These are phyloP conservation scores for Chenopodium formosanum DNA, from an alignment of 148 eudicot species.

Conservation along the genomic window DNA sequence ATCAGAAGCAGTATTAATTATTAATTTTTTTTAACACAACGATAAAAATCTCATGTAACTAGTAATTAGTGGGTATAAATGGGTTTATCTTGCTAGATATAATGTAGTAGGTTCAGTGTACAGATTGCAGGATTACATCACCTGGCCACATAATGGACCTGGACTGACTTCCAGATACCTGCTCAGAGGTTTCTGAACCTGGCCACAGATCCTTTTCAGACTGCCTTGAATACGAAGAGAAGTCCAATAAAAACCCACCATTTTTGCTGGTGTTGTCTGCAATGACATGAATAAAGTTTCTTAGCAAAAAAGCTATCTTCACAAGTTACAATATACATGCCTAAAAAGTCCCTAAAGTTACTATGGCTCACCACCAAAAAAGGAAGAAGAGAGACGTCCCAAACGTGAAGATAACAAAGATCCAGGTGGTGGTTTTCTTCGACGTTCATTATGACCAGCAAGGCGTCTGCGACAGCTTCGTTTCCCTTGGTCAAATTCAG, in stretches of 20 bases:
- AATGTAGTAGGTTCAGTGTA: not conserved
- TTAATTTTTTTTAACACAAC: not conserved
- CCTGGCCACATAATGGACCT: conserved; percentile 45
- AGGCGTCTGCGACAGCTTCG: conserved; percentile 92
- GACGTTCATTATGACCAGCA: conserved; percentile 93
- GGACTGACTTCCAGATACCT: conserved; percentile 36
- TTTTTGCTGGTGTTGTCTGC: conserved; percentile 50
- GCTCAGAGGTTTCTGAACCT: conserved; percentile 41
- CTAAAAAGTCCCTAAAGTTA: not conserved
- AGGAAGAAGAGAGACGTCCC: conserved; percentile 56
- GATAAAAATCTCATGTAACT: not conserved
- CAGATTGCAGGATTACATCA: conserved; percentile 11
- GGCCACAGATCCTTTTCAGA: conserved; percentile 51
- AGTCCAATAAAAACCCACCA: conserved; percentile 76
- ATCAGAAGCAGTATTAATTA: not conserved
- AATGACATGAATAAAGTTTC: conserved; percentile 6
- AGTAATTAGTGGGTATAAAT: not conserved
- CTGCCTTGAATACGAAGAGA: conserved; percentile 45
- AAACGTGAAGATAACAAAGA: conserved; percentile 64
- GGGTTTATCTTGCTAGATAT: not conserved
- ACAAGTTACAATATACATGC: not conserved
- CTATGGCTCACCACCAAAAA: conserved; percentile 47
- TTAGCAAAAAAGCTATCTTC: not conserved
- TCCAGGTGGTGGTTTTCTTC: conserved; percentile 89
- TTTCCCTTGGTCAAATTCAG: conserved; percentile 90